Base-by-base conservation (phyloP, 805 yeast species). In the Candida parachauliodes region DNA sequence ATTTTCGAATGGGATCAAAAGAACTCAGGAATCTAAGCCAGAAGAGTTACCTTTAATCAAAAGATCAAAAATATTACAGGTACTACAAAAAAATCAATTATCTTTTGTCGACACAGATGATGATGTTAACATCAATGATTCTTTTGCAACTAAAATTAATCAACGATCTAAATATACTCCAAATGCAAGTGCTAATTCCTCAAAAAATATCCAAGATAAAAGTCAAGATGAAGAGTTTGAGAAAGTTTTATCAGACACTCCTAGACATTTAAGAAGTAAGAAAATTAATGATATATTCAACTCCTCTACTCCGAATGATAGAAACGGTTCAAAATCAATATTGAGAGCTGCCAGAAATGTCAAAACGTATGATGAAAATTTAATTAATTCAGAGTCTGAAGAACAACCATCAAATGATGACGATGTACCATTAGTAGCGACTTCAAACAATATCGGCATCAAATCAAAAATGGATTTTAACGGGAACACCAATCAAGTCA, bases 111-210 rank as follows among this genome's bases (percentile, higher is more conserved):
- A 29, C 15, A 12, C 25, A 5, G 28, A 22, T 2, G 28, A 35
- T 6, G 25, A 29, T 8, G n/a, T 6, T 18, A 15, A n/a, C 5
- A 12, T 19, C 14, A 35, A 36, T 16, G 44, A 40, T 23, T 32
- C 37, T n/a, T 40, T 40, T 33, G 27, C 31, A 6, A 16, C 20
- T 3, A 29, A 35, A 11, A 28, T 32, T 6, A 24, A 31, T 8
- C 30, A 24, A 20, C 28, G 44, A 28, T 32, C 38, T 4, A 40
- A 40, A 24, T 40, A 40, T 32, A 35, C 35, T 11, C 43, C 43
- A n/a, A 24, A 28, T 20, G 6, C 36, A n/a, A 30, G 36, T 18
- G 40, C 36, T 16, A 30, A 37, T 15, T 17, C 31, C 8, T 32
- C 35, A 17, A 24, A 17, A 17, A 8, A 32, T 16, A 9, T 7